Percentiles rank a stretch among this genome's conserved stretches.
These are phyloP conservation scores for Pseudonitzschia multiseries DNA, from an alignment of 108 stramenopile species.

Conservation along the genomic window DNA sequence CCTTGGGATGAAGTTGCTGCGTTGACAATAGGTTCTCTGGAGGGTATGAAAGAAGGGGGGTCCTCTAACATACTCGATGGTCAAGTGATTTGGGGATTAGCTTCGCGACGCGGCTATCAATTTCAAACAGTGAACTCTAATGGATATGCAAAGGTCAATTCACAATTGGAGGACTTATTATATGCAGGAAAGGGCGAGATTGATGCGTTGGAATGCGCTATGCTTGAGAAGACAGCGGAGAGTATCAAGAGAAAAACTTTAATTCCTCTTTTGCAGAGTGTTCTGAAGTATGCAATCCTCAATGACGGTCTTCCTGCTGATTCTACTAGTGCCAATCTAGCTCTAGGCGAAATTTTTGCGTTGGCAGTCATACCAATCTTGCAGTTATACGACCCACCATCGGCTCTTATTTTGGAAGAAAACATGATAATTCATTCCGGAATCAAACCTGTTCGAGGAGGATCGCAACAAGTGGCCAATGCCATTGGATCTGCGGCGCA, in stretches of 20 bases:
- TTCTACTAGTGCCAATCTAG: slow-evolving; percentile 44
- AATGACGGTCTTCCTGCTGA: slow-evolving; percentile 39
- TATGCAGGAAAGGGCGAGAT: slow-evolving; percentile 71
- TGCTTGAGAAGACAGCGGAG: slow-evolving; percentile 52
- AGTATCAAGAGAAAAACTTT: slow-evolving; percentile 52
- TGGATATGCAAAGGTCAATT: slow-evolving; percentile 55
- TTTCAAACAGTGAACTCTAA: slow-evolving; percentile 61
- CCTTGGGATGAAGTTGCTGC: slow-evolving; percentile 82
- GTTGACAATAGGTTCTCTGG: slow-evolving; percentile 77
- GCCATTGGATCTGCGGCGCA: slow-evolving; percentile 55
- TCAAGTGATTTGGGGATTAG: slow-evolving; percentile 67
- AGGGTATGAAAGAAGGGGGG: slow-evolving; percentile 64
- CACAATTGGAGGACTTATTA: slow-evolving; percentile 59
- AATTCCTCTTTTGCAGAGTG: slow-evolving; percentile 72
- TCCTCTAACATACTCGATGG: slow-evolving; percentile 67
- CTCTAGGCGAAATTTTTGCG: slow-evolving; percentile 63
- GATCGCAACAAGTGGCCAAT: slow-evolving; percentile 67
- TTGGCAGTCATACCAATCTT: slow-evolving; percentile 73
- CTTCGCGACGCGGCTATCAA: slow-evolving; percentile 67
- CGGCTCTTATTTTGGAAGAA: slow-evolving; percentile 53
- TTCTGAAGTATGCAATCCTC: slow-evolving; percentile 63
- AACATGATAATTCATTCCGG: slow-evolving; percentile 58
- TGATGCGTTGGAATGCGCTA: slow-evolving; percentile 53
- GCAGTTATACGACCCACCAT: slow-evolving; percentile 37
- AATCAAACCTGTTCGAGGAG: slow-evolving; percentile 50